Evolutionary conservation across 148 eudicot genomes (phyloP).

Genomic region (Silene conica): DNA sequence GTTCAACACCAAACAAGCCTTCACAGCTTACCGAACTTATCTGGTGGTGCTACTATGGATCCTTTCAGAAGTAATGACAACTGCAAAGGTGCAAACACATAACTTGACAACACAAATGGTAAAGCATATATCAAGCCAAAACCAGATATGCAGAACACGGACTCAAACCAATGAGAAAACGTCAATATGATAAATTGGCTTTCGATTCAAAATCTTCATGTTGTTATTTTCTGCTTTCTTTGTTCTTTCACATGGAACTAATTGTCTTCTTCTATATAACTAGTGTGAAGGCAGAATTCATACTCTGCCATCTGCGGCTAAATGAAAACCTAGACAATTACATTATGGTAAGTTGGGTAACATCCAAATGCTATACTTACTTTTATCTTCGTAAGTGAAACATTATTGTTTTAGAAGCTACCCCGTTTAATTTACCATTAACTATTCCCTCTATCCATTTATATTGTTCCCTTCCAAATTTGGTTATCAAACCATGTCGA

Average conservation of each 20-base stretch:
- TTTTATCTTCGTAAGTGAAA: background rate
- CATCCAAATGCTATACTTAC: background rate
- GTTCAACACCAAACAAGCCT: background rate
- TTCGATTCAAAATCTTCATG: background rate
- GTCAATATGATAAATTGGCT: background rate
- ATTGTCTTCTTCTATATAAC: background rate
- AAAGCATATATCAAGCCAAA: slow-evolving; percentile 11
- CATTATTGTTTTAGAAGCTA: background rate
- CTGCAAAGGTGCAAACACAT: slow-evolving; percentile 33
- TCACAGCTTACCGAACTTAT: slow-evolving; percentile 72
- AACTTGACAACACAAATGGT: background rate
- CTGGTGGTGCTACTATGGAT: slow-evolving; percentile 96
- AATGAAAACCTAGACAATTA: background rate
- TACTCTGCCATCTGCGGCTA: background rate
- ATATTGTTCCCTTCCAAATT: background rate
- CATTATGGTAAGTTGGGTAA: background rate
- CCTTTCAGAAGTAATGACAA: slow-evolving; percentile 87
- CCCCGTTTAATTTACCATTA: background rate
- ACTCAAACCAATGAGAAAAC: slow-evolving; percentile 8
- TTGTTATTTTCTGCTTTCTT: background rate
- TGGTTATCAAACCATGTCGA: background rate
- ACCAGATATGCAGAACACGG: background rate
- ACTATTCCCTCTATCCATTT: background rate
- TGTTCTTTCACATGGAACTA: background rate
- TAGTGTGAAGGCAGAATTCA: background rate